Evolutionary conservation across 371 early-diverging fungal species (phyloP), one percentile per base, ranked within the genome.

Genomic region (Fennellomyces sp.): DNA sequence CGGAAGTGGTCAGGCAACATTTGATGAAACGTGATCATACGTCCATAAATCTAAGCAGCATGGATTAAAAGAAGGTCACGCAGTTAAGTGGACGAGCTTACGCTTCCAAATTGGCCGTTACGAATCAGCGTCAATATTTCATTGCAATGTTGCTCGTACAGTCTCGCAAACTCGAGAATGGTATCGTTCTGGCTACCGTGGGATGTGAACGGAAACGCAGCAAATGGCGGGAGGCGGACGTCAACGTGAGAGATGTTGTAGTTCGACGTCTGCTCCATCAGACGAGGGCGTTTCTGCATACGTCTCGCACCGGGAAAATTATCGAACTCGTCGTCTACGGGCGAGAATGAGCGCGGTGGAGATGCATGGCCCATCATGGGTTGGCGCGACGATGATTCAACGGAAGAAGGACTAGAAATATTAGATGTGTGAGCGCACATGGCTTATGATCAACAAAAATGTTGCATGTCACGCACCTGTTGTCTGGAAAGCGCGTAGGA

Each of bases 11-110:
- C 54, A 27, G 65, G 68, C 63, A 75, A 56, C 6, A 49, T 41
- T n/a, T 64, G 49, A 45, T 78, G 75, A 28, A 78, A 78, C 0
- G 33, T 23, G 0, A 23, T 30, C 53, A 73, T 49, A 2, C 39
- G 31, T 2, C 29, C n/a, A 8, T 58, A 25, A 28, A 61, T 26
- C 66, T 66, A 41, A 11, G 23, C 4, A 11, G 17, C 4, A 39
- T 15, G 15, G 10, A n/a, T n/a, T n/a, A n/a, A n/a, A n/a, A n/a
- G n/a, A n/a, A n/a, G n/a, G n/a, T n/a, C n/a, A n/a, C n/a, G n/a
- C n/a, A n/a, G n/a, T n/a, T n/a, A n/a, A n/a, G n/a, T 42, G 45
- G 2, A 15, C 7, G 41, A 4, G 26, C 33, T 52, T 60, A 53
- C 54, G 26, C 25, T 52, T 10, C 42, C 33, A 31, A 61, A 33